A percentile compares a stretch with the other conserved stretches of the same genome.
phyloP scores from a whole-genome alignment of 2,329 filamentous ascomycete genomes.

The Clathrospora elynae region DNA sequence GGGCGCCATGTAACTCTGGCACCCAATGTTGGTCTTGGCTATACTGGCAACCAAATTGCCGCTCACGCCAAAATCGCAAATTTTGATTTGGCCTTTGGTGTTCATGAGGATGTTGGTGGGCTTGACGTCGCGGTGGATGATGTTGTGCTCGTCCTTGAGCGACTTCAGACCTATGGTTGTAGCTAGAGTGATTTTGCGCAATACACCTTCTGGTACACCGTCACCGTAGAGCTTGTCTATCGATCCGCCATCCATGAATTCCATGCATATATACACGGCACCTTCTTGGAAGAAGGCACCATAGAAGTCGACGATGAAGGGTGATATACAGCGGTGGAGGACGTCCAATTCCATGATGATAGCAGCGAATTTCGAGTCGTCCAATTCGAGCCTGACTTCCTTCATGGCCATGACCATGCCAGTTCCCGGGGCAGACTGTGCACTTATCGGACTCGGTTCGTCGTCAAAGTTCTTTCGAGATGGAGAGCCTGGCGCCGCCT shows the following conservation, averaged over 20 bases:
- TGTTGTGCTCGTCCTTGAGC: constrained; percentile 97
- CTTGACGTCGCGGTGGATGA: constrained; percentile 98
- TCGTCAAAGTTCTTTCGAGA: constrained; percentile 41
- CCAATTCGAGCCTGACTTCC: constrained; percentile 91
- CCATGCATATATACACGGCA: constrained; percentile 98
- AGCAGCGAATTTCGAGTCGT: constrained; percentile 94
- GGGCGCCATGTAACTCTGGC: constrained; percentile 98
- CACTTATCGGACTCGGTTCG: constrained; percentile 44
- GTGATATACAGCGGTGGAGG: constrained; percentile 89
- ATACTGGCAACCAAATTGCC: constrained; percentile 97
- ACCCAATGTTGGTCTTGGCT: constrained; percentile 97
- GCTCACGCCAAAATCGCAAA: constrained; percentile 97
- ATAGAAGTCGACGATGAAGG: constrained; percentile 98
- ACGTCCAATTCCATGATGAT: constrained; percentile 98
- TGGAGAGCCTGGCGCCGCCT: constrained; percentile 48
- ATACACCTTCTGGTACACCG: constrained; percentile 84
- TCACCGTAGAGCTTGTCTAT: constrained; percentile 94
- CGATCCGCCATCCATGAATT: constrained; percentile 98
- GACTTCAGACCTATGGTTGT: constrained; percentile 91
- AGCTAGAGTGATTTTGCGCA: constrained; percentile 87
- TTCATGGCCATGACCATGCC: constrained; percentile 99
- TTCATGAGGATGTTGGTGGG: constrained; percentile 98
- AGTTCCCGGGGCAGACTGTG: constrained; percentile 57
- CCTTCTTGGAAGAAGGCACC: constrained; percentile 99
- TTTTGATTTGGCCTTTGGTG: constrained; percentile 88